Base-by-base conservation (phyloP, 345 rosid species). In the Syzygium oleosum region DNA sequence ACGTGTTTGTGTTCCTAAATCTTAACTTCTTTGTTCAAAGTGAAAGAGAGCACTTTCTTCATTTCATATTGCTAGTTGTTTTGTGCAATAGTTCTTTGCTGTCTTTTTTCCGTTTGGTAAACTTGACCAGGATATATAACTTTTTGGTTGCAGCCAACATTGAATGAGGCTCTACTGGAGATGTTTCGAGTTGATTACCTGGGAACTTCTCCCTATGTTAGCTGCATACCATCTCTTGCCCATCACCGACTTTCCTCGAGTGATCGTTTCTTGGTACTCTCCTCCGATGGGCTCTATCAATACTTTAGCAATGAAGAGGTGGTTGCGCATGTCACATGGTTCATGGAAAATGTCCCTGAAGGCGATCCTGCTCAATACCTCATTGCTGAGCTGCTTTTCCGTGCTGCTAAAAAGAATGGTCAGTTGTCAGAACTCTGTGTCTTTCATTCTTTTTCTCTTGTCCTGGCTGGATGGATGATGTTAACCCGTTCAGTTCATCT, bases 281-380 rank as follows among this genome's bases (percentile, higher is more conserved):
- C 96, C 58, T 97, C 99, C 17, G 98, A 97, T 89, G 99, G 99
- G 87, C 94, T 97, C 86, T 97, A 96, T 88, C 98, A 97, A 91
- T 97, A 95, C 92, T 95, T 97, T 88, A 96, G 98, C 94, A 97
- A 96, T 85, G 99, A 97, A 90, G 98, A 97, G 91, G 97, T 97
- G 63, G 98, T 96, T 89, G 97, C 98, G 52, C 99, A 93, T 92
- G 99, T 97, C 87, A 96, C 95, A 19, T 97, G 99, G 99, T 97
- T 97, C 93, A 95, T 97, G 87, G 99, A 97, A 90, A 97, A 96
- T 90, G 98, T 94, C 73, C 99, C 99, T 63, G 98, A 93, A 91
- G 99, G 99, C 3, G 99, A 97, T 91, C 99, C 99, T 89, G 98
- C 99, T 51, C 98, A 97, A 88, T 95, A 96, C 90, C 98, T 97